A percentile compares a stretch with the other conserved stretches of the same genome.
Conservation (phyloP, 176 grass and related monocot species). For the Paspalum notatum region DNA sequence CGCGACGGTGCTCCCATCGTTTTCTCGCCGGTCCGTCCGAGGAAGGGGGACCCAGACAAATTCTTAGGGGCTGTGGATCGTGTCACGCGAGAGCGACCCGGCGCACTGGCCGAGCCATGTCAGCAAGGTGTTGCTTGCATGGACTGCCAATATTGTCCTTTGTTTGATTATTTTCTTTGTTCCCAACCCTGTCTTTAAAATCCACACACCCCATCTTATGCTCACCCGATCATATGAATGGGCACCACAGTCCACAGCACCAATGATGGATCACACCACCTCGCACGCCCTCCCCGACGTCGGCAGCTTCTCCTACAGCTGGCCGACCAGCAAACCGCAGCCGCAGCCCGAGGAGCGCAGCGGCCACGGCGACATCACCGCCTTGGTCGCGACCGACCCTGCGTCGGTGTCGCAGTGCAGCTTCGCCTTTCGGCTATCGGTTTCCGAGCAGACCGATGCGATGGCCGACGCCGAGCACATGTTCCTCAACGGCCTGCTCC, state of each 20-base stretch:
- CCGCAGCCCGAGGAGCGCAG: neutral
- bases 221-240: neutral
- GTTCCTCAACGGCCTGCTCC: slow-evolving; percentile 56
- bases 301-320: slow-evolving; percentile 62
- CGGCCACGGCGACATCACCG: neutral
- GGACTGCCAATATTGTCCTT: neutral
- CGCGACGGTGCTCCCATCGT: neutral
- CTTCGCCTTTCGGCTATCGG: slow-evolving; percentile 37
- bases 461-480: slow-evolving; percentile 54
- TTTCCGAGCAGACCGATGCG: neutral
- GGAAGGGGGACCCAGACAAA: neutral
- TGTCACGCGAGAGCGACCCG: neutral
- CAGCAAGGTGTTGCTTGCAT: slow-evolving; percentile 9
- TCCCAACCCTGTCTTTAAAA: neutral
- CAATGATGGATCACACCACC: slow-evolving; percentile 50
- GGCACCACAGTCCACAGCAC: neutral
- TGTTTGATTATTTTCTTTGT: neutral
- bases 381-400: slow-evolving; percentile 14
- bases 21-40: neutral
- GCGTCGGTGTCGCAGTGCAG: neutral
- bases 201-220: neutral
- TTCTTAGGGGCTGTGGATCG: neutral
- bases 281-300: slow-evolving; percentile 24
- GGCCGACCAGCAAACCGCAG: slow-evolving; percentile 39
- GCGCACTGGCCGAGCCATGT: neutral